Percentiles rank a stretch among this genome's conserved stretches.
These are phyloP conservation scores for Monosporascus sp. DNA, from an alignment of 2,329 filamentous ascomycete genomes.

Conservation along the genomic window DNA sequence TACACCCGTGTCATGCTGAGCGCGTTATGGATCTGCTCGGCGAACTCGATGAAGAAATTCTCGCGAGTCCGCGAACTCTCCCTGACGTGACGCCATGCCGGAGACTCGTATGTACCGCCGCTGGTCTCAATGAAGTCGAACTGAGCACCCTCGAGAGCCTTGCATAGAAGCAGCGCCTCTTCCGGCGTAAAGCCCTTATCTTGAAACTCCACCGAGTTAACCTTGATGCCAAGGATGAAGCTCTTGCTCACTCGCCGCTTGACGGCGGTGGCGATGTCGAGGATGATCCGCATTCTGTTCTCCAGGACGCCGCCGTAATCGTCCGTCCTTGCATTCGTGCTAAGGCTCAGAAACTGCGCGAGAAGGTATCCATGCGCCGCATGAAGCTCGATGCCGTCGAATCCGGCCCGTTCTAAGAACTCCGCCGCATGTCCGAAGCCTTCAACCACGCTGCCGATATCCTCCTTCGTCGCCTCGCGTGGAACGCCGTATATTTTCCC, in stretches of 20 bases:
- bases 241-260: constrained; percentile 21
- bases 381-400: constrained; percentile 47
- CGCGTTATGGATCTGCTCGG: constrained; percentile 39
- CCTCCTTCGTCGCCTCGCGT: constrained; percentile 45
- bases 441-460: constrained; percentile 54
- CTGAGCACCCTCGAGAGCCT: constrained; percentile 40
- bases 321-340: constrained; percentile 47
- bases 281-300: constrained; percentile 42
- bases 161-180: constrained; percentile 43
- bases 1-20: constrained; percentile 46
- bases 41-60: constrained; percentile 54
- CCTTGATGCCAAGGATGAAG: constrained; percentile 50
- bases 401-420: constrained; percentile 59
- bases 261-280: constrained; percentile 38
- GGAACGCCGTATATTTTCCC: constrained; percentile 40
- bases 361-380: constrained; percentile 52
- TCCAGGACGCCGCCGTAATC: constrained; percentile 41
- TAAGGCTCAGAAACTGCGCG: constrained; percentile 45
- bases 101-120: constrained; percentile 53
- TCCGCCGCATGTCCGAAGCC: constrained; percentile 54
- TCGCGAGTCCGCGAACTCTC: constrained; percentile 50
- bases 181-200: constrained; percentile 43
- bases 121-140: constrained; percentile 55
- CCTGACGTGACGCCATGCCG: constrained; percentile 44
- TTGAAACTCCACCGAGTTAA: constrained; percentile 52